These are phyloP conservation scores for Anthracocystis panici-leucophaei DNA, from an alignment of 1,284 basidiomycete genomes.

Conservation along the genomic window DNA sequence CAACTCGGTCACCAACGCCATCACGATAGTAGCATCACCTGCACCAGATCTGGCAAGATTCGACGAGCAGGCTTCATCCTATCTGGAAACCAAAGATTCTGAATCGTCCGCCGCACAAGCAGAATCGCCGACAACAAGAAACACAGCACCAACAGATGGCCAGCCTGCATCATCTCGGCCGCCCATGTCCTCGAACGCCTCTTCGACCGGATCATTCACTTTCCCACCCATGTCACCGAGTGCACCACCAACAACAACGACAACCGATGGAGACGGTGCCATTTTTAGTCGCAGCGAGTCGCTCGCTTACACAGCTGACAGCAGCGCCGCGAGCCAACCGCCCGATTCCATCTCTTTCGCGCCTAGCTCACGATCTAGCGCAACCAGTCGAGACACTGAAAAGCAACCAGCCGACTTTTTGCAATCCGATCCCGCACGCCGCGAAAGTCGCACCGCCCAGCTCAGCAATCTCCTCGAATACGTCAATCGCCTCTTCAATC, in stretches of 20 bases:
- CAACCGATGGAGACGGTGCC: not conserved
- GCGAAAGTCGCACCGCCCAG: slow-evolving; percentile 62
- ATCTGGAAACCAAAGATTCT: slow-evolving; percentile 1
- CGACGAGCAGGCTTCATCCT: slow-evolving; percentile 5
- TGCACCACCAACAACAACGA: not conserved
- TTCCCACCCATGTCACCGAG: slow-evolving; percentile 23
- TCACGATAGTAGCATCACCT: slow-evolving; percentile 32
- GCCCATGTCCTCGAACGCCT: slow-evolving; percentile 4
- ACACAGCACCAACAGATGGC: too few relatives aligned
- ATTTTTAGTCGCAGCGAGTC: slow-evolving; percentile 25
- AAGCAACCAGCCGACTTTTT: slow-evolving; percentile 33
- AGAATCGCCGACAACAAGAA: not conserved
- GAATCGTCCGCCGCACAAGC: not conserved
- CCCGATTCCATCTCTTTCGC: slow-evolving; percentile 37
- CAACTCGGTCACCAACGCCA: slow-evolving; percentile 31
- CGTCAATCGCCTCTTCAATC: slow-evolving; percentile 76
- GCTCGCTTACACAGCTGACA: slow-evolving; percentile 37
- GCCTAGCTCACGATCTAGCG: slow-evolving; percentile 46
- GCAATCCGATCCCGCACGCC: slow-evolving; percentile 28
- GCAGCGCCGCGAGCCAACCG: slow-evolving; percentile 40
- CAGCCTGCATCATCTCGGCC: not conserved
- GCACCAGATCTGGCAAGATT: slow-evolving; percentile 25
- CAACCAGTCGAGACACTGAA: slow-evolving; percentile 47
- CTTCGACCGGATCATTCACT: slow-evolving; percentile 23
- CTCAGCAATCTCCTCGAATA: slow-evolving; percentile 80